Base-by-base conservation (phyloP, 177 flowering plant species). In the Tripterygium wilfordii region DNA sequence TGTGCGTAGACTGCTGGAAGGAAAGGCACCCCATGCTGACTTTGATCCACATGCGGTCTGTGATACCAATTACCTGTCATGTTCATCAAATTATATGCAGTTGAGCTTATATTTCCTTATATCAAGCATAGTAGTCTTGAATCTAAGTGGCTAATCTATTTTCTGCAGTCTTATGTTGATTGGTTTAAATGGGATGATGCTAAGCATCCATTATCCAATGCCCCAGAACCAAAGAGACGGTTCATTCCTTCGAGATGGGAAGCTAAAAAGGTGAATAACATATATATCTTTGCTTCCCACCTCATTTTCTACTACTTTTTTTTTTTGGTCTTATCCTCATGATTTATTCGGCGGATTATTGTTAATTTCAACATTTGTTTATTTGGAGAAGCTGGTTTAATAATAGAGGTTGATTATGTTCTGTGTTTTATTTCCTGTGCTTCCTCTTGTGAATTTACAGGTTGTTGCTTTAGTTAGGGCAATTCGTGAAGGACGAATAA, bases 221-320 rank as follows among this genome's bases (percentile, higher is more conserved):
- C 96, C 5, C 97, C 96, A 45, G 99, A 94, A 54, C 97, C 99
- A 10, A 94, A 94, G 67, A 68, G 99, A 48, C 80, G 97, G 26
- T 94, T 89, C 54, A 83, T 81, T 73, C 96, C 85, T 48, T 94
- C 99, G 16, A 85, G 82, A 63, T 90, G 77, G 82, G 99, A 94
- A 66, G 53, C 45, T 57, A 94, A 85, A 75, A 75, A 64, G 96
- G 99, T 83, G 56, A 37, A 38, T 41, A n/a, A n/a, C n/a, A n/a
- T n/a, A n/a, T n/a, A n/a, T n/a, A n/a, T n/a, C n/a, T n/a, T n/a
- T n/a, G n/a, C n/a, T n/a, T n/a, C n/a, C n/a, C 28, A 5, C 16
- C 10, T 17, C 40, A 35, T 13, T 20, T 22, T 44, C 18, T 36
- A 2, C 5, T 23, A 28, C 31, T 33, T 17, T 37, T 3, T 8